Percentiles rank a stretch among this genome's conserved stretches.
Conservation (phyloP, 805 yeast genomes). For the Pichia rugopelliculosa region DNA sequence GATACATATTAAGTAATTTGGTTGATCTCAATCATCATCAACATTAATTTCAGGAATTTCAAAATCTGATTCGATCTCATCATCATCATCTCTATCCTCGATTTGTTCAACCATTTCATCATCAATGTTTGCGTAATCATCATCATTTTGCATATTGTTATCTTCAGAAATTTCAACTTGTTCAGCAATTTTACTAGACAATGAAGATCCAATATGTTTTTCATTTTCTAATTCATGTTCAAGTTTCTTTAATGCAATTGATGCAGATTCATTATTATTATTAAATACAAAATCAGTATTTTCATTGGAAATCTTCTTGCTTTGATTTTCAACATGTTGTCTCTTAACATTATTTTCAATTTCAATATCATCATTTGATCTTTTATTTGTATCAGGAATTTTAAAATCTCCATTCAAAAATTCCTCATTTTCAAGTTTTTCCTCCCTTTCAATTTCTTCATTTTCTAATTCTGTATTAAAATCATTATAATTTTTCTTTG, state of each 20-base stretch:
- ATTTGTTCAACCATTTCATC: neutral
- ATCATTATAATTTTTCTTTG: slow-evolving; percentile 8
- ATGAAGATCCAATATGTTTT: neutral
- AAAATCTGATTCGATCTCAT: slow-evolving; percentile 27
- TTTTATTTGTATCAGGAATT: slow-evolving; percentile 9
- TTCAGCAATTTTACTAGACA: slow-evolving; percentile 6
- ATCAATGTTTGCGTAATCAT: slow-evolving; percentile 1
- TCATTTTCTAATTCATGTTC: neutral
- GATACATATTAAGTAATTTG: slow-evolving; percentile 1
- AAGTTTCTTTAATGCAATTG: neutral
- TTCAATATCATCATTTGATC: slow-evolving; percentile 6
- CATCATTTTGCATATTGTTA: neutral
- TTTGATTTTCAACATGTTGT: slow-evolving; percentile 8
- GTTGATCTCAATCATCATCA: slow-evolving; percentile 19
- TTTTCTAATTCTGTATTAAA: slow-evolving; percentile 5
- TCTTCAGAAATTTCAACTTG: slow-evolving; percentile 4
- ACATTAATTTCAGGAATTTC: slow-evolving; percentile 32
- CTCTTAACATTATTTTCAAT: slow-evolving; percentile 12
- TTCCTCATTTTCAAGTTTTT: neutral
- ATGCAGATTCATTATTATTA: slow-evolving; percentile 4
- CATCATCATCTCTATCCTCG: slow-evolving; percentile 8
- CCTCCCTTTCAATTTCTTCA: slow-evolving; percentile 16
- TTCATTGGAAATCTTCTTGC: slow-evolving; percentile 6
- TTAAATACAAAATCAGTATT: slow-evolving; percentile 16
- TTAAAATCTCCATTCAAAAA: neutral